Evolutionary conservation across 345 rosid species (phyloP).

Genomic region (Lenwebbia sp.): DNA sequence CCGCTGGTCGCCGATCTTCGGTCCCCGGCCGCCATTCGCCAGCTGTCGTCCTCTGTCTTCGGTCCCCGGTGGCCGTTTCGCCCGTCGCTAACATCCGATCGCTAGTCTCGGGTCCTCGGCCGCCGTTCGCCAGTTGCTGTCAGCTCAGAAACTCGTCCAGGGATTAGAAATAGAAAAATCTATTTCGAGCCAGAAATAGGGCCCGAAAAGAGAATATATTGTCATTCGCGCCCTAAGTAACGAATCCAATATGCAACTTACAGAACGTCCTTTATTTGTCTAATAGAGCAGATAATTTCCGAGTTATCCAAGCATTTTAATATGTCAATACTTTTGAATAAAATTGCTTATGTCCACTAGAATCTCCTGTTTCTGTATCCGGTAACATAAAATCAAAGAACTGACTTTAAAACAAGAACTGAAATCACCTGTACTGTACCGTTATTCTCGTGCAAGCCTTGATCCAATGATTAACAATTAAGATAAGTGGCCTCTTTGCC

Average conservation of each 20-base stretch:
- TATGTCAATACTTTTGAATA: neutral
- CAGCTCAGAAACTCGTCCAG: too few relatives aligned
- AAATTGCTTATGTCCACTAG: neutral
- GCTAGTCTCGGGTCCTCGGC: too few relatives aligned
- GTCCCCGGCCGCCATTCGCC: too few relatives aligned
- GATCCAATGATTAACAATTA: neutral
- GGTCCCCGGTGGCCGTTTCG: too few relatives aligned
- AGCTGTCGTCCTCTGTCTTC: too few relatives aligned
- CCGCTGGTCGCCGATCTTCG: too few relatives aligned
- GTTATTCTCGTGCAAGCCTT: neutral
- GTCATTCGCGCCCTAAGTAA: neutral
- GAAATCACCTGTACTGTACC: neutral
- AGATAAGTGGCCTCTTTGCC: neutral
- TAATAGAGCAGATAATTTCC: neutral
- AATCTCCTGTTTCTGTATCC: neutral
- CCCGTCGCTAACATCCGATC: too few relatives aligned
- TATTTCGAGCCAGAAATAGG: too few relatives aligned
- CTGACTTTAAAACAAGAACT: neutral
- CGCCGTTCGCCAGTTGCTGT: too few relatives aligned
- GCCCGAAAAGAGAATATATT: too few relatives aligned
- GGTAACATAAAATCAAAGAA: neutral
- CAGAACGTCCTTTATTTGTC: neutral
- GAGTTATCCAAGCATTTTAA: neutral
- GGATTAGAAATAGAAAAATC: too few relatives aligned
- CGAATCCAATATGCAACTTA: neutral